These are phyloP conservation scores for Aspergillus biplanus DNA, from an alignment of 495 filamentous ascomycete species.

Conservation along the genomic window DNA sequence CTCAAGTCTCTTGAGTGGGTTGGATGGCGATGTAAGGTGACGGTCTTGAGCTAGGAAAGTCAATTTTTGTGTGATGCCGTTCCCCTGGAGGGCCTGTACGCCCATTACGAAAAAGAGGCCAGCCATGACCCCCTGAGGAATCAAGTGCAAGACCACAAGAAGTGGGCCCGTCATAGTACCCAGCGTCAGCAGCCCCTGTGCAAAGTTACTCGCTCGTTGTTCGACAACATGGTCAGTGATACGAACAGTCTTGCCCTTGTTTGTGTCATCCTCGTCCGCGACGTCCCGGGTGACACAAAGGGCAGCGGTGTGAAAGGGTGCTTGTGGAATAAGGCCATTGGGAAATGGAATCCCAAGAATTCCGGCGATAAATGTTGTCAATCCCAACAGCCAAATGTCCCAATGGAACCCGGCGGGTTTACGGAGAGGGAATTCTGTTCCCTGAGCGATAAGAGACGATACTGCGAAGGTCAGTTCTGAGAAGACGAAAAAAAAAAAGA, in stretches of 20 bases:
- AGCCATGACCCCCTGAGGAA: conserved; percentile 85
- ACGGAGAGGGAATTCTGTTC: conserved; percentile 84
- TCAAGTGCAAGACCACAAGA: conserved; percentile 77
- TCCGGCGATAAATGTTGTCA: conserved; percentile 83
- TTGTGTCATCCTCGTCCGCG: conserved; percentile 57
- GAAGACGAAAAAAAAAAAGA: not conserved
- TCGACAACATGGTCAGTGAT: conserved; percentile 79
- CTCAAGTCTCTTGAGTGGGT: conserved; percentile 66
- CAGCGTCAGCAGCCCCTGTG: conserved; percentile 80
- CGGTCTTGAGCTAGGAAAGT: conserved; percentile 74
- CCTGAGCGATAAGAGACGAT: conserved; percentile 87
- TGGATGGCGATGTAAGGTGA: conserved; percentile 61
- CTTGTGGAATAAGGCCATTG: conserved; percentile 91
- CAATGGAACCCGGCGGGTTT: conserved; percentile 97
- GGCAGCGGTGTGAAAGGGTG: conserved; percentile 87
- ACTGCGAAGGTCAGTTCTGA: conserved; percentile 40
- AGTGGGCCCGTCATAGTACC: conserved; percentile 89
- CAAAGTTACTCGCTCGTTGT: conserved; percentile 85
- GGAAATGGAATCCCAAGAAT: conserved; percentile 87
- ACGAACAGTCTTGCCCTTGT: conserved; percentile 65
- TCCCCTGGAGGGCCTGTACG: conserved; percentile 75
- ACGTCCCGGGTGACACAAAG: conserved; percentile 74
- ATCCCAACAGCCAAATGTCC: conserved; percentile 89
- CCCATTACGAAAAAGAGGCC: conserved; percentile 97
- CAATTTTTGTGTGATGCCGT: conserved; percentile 82